Conservation (phyloP, 1,139 yeast species). For the Debaryomyces subglobosus region DNA sequence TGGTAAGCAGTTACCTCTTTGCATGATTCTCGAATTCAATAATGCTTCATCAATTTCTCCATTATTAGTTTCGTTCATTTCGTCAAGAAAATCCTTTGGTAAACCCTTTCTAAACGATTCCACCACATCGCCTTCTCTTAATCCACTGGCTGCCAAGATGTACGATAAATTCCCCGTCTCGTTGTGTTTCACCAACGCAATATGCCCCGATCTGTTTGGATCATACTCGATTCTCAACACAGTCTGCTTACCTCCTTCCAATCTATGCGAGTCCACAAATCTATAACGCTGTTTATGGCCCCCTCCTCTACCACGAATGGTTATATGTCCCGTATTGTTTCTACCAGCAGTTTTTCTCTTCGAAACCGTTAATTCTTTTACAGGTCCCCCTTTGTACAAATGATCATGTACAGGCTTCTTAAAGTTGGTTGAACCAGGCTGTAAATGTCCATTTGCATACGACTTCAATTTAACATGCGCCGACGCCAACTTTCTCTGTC, state of each 20-base stretch:
- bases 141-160: constrained; percentile 88
- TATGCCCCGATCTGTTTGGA: constrained; percentile 93
- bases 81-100: constrained; percentile 72
- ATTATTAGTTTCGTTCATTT: constrained; percentile 62
- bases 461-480: constrained; percentile 72
- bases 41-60: constrained; percentile 93
- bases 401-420: constrained; percentile 86
- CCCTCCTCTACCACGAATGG: constrained; percentile 96
- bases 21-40: constrained; percentile 82
- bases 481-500: constrained; percentile 74
- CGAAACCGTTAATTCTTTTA: constrained; percentile 73
- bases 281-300: constrained; percentile 91
- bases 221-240: constrained; percentile 93
- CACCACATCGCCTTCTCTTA: constrained; percentile 88
- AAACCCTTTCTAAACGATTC: constrained; percentile 89
- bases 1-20: constrained; percentile 95
- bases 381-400: constrained; percentile 83
- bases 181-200: constrained; percentile 76
- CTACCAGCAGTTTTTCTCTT: constrained; percentile 84
- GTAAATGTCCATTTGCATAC: constrained; percentile 69
- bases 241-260: constrained; percentile 68
- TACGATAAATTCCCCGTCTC: constrained; percentile 69
- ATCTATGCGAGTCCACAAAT: constrained; percentile 75
- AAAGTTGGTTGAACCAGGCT: constrained; percentile 91
- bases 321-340: constrained; percentile 84